A percentile compares a stretch with the other conserved stretches of the same genome.
Evolutionary conservation across 2,329 filamentous ascomycete species (phyloP).

Genomic region (Sporothrix phasma): DNA sequence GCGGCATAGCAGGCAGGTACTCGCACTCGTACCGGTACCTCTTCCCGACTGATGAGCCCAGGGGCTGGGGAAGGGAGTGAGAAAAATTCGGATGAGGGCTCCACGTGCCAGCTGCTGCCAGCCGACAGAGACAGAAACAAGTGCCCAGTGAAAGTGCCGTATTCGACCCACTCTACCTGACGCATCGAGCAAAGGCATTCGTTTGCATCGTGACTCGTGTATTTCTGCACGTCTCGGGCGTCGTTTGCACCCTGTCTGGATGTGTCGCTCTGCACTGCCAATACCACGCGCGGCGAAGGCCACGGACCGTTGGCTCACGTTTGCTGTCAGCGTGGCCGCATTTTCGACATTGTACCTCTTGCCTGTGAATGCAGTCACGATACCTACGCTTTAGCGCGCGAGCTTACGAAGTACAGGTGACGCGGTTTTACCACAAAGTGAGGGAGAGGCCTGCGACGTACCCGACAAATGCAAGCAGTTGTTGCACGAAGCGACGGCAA

Average conservation of each 20-base stretch:
- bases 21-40: neutral
- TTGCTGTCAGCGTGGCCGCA: neutral
- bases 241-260: neutral
- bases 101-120: conserved; percentile 5
- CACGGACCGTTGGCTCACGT: neutral
- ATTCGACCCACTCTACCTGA: neutral
- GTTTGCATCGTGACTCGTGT: neutral
- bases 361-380: neutral
- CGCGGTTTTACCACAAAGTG: too few species aligned
- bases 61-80: neutral
- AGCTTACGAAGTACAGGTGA: too few species aligned
- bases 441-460: too few species aligned
- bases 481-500: too few species aligned
- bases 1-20: conserved; percentile 1
- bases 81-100: neutral
- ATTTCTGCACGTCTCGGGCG: neutral
- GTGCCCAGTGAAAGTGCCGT: neutral
- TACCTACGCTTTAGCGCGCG: neutral
- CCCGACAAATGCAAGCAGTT: too few species aligned
- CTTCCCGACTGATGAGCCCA: neutral
- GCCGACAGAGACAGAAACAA: neutral
- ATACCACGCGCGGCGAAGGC: neutral
- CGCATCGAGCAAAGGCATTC: neutral
- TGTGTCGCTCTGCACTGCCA: neutral
- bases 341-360: neutral